phyloP scores from a whole-genome alignment of 331 rosid species.

The Cydonia oblonga region DNA sequence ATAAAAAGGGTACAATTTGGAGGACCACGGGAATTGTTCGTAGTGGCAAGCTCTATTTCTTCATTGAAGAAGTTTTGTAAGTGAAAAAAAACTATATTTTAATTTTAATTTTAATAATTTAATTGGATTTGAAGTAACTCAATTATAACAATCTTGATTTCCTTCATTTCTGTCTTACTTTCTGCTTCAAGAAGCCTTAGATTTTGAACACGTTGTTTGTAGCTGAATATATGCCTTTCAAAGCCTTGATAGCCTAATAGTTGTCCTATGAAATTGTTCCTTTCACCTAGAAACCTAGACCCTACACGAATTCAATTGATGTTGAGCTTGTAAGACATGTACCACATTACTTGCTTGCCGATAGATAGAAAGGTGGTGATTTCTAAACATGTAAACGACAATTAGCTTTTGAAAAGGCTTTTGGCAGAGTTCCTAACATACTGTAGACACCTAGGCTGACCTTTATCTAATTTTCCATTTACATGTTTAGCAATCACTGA shows the following conservation, averaged over 20 bases:
- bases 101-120: too few species aligned
- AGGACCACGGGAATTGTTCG: constrained; percentile 69
- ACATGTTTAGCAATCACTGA: not conserved
- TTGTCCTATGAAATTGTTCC: not conserved
- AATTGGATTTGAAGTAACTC: not conserved
- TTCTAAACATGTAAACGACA: too few species aligned
- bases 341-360: too few species aligned
- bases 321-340: too few species aligned
- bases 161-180: not conserved
- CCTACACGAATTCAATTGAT: too few species aligned
- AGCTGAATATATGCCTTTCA: not conserved
- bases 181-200: not conserved
- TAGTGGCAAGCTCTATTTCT: constrained; percentile 43
- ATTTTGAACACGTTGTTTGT: not conserved
- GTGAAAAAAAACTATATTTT: constrained; percentile 29
- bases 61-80: constrained; percentile 75
- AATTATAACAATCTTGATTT: not conserved
- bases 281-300: too few species aligned
- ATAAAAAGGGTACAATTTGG: constrained; percentile 58
- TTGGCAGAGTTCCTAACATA: too few species aligned
- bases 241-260: not conserved
- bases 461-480: too few species aligned
- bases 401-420: too few species aligned
- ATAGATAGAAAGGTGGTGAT: too few species aligned
- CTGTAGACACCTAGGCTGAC: too few species aligned